Evolutionary conservation across 306 rosid genomes (phyloP), one percentile per base, ranked within the genome.

Genomic region (Castanospermum australe): DNA sequence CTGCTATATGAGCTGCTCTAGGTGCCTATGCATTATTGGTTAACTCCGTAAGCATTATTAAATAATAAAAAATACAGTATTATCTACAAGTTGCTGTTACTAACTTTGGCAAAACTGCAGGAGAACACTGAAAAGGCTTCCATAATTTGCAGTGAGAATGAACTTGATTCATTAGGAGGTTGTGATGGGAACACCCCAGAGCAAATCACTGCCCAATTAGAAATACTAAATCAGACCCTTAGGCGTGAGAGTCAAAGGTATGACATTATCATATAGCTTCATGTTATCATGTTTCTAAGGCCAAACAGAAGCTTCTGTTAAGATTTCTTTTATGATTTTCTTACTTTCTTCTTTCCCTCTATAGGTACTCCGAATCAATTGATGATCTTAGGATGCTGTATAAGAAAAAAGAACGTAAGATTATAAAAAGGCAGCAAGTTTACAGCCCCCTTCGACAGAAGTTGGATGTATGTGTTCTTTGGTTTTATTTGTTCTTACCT

Each of bases 331-430:
- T 32, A 41, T 78, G 61, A 8, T 18, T 65, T 32, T 24, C 35
- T 6, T 60, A 35, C 55, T 42, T 51, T 56, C 71, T 14, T 45
- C 39, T 56, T 63, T 57, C n/a, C 12, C 71, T 52, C 44, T 78
- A 60, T 83, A 94, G 97, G 81, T 88, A 55, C 78, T 75, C 94
- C 9, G 98, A 92, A 81, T 88, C 98, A 62, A 84, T 94, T 25
- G 97, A 90, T 76, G 97, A 94, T 67, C 87, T 94, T 8, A 90
- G 92, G 79, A 84, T 84, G 84, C 52, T 81, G 67, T 92, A 85
- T 83, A 86, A 86, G 71, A 90, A 86, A 74, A 92, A 92, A 59
- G 87, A 89, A 69, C 87, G 86, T 4, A 92, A 88, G 87, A 92
- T 94, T 69, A 32, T 54, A 3, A 86, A 85, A 75, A 90, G 86